Evolutionary conservation across 208 protist genomes (phyloP).

Genomic region (Trypanosoma lewisi): DNA sequence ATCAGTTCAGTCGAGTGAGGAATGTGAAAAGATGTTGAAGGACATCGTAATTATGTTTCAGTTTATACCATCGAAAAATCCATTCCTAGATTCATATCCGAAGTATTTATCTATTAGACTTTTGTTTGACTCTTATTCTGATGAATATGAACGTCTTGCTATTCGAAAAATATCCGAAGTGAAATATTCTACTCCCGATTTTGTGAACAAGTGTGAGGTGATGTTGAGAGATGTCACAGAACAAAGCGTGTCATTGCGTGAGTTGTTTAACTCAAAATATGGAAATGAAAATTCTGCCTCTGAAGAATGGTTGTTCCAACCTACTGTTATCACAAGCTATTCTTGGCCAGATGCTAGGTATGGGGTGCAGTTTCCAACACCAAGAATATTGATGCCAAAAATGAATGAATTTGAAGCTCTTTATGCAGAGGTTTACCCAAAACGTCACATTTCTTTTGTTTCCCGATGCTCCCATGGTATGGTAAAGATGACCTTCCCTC

Average conservation of each 20-base stretch:
- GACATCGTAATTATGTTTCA: conserved; percentile 26
- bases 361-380: conserved; percentile 3
- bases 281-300: background rate
- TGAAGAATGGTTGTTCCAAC: conserved; percentile 10
- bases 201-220: conserved; percentile 22
- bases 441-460: conserved; percentile 18
- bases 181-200: conserved; percentile 23
- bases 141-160: conserved; percentile 13
- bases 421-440: conserved; percentile 23
- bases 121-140: conserved; percentile 19
- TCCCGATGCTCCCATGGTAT: conserved; percentile 18
- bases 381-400: conserved; percentile 4
- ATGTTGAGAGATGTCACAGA: conserved; percentile 27
- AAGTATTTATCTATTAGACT: conserved; percentile 18
- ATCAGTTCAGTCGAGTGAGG: background rate
- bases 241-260: conserved; percentile 2
- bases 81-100: conserved; percentile 26
- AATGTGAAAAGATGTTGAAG: conserved; percentile 6
- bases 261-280: conserved; percentile 10
- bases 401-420: conserved; percentile 16
- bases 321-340: conserved; percentile 25
- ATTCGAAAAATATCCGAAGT: conserved; percentile 19
- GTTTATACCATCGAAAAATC: conserved; percentile 17
- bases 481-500: conserved; percentile 17
- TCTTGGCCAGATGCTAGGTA: conserved; percentile 18